phyloP scores from a whole-genome alignment of 352 stramenopile species.

The Phytopythium vexans region DNA sequence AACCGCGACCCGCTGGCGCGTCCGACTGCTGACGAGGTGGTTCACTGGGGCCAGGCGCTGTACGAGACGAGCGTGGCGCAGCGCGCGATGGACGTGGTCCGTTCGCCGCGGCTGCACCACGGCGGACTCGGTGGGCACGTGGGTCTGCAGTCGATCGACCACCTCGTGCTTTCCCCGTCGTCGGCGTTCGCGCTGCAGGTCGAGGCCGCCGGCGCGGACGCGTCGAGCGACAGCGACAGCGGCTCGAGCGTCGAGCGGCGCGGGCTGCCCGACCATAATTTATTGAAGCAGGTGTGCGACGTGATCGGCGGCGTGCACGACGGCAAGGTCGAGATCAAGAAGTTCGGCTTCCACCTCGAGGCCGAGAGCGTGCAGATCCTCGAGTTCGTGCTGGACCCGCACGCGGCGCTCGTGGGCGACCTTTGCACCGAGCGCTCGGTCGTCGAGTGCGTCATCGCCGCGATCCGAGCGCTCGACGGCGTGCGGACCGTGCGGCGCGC shows the following conservation, averaged over 20 bases:
- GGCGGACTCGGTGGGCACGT: constrained; percentile 13
- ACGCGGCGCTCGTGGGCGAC: constrained; percentile 18
- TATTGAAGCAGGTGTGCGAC: constrained; percentile 84
- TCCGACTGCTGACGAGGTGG: constrained; percentile 60
- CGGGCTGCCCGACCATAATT: constrained; percentile 72
- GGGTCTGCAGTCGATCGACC: constrained; percentile 15
- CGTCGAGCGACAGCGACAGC: constrained; percentile 23
- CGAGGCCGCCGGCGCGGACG: constrained; percentile 47
- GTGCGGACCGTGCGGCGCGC: constrained; percentile 32
- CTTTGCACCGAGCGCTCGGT: constrained; percentile 15
- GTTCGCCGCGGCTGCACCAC: constrained; percentile 39
- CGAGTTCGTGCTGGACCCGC: constrained; percentile 70
- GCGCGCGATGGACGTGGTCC: constrained; percentile 47
- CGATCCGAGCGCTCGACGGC: constrained; percentile 39
- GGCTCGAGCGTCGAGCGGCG: constrained; percentile 33
- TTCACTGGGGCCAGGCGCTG: constrained; percentile 75
- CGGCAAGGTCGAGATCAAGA: constrained; percentile 76
- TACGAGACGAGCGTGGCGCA: constrained; percentile 63
- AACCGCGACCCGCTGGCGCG: constrained; percentile 46
- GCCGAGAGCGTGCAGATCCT: constrained; percentile 67
- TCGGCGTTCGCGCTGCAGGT: constrained; percentile 66
- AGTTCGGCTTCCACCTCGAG: constrained; percentile 74
- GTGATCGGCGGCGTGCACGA: constrained; percentile 59
- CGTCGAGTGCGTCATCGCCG: constrained; percentile 29
- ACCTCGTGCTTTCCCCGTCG: constrained; percentile 12